phyloP scores from a whole-genome alignment of 2,329 filamentous ascomycete genomes.

The Rhynchosporium secalis region DNA sequence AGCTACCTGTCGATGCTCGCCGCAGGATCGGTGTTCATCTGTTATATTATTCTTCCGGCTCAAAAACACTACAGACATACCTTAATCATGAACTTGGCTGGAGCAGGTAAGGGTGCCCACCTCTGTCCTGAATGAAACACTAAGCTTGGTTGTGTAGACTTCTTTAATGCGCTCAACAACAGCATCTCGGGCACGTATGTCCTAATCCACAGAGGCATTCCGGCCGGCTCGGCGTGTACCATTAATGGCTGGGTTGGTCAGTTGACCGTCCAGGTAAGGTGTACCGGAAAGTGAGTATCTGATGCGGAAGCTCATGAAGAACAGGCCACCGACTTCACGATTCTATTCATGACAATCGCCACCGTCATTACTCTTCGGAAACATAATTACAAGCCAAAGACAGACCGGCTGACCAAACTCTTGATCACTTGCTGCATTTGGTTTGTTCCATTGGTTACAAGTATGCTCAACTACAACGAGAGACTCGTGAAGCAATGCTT shows the following conservation, averaged over 20 bases:
- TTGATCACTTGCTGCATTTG: conserved; percentile 21
- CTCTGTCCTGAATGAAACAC: not conserved
- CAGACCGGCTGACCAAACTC: conserved; percentile 9
- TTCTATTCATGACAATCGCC: conserved; percentile 47
- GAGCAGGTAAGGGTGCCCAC: conserved; percentile 22
- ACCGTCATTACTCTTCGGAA: conserved; percentile 45
- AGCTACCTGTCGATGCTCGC: conserved; percentile 28
- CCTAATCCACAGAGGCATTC: conserved; percentile 18
- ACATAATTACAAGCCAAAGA: conserved; percentile 40
- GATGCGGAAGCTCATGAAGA: not conserved
- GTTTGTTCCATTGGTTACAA: conserved; percentile 22
- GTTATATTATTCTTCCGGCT: conserved; percentile 27
- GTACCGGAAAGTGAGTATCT: too few species aligned
- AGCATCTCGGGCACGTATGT: conserved; percentile 24
- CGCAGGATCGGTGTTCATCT: conserved; percentile 25
- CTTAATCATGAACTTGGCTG: conserved; percentile 29
- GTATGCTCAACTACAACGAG: not conserved
- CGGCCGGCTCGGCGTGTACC: conserved; percentile 41
- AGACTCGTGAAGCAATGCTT: not conserved
- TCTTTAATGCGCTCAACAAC: conserved; percentile 24
- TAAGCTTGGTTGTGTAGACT: conserved; percentile 12
- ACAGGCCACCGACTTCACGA: conserved; percentile 44
- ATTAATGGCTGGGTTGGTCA: conserved; percentile 49
- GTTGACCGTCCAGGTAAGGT: conserved; percentile 44
- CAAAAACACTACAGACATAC: conserved; percentile 31